Evolutionary conservation across 129 eudicot species (phyloP).

Genomic region (sunflower (Helianthus annuus)): DNA sequence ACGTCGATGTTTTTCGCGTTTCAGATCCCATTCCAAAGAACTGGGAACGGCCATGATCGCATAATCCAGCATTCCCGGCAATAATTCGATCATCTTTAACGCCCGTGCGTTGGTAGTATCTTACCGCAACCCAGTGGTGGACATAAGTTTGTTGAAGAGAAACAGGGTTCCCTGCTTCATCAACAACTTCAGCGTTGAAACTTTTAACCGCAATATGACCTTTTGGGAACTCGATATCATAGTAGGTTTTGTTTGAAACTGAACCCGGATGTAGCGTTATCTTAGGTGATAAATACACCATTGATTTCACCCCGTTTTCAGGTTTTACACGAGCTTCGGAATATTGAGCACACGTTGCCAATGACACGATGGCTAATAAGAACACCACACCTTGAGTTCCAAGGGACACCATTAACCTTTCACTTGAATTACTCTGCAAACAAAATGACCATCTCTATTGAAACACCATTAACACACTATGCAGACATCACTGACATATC

Average conservation of each 20-base stretch:
- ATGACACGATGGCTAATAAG: slow-evolving; percentile 21
- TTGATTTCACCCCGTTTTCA: slow-evolving; percentile 45
- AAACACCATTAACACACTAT: no score
- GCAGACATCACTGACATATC: no score
- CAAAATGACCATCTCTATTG: not conserved
- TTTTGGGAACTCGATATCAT: slow-evolving; percentile 57
- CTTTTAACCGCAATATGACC: slow-evolving; percentile 65
- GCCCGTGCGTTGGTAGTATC: slow-evolving; percentile 51
- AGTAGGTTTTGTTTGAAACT: slow-evolving; percentile 47
- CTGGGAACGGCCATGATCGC: slow-evolving; percentile 47
- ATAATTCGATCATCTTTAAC: slow-evolving; percentile 23
- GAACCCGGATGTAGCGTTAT: slow-evolving; percentile 54
- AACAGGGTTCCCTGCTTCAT: slow-evolving; percentile 55
- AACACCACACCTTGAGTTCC: slow-evolving; percentile 19
- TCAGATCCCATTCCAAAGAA: slow-evolving; percentile 78
- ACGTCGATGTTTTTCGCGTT: slow-evolving; percentile 59
- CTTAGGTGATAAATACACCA: slow-evolving; percentile 54
- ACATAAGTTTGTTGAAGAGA: slow-evolving; percentile 64
- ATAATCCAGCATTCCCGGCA: slow-evolving; percentile 55
- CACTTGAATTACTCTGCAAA: slow-evolving; percentile 20
- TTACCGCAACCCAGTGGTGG: slow-evolving; percentile 59
- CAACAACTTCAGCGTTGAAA: slow-evolving; percentile 73
- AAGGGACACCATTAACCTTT: slow-evolving; percentile 31
- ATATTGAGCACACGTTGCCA: slow-evolving; percentile 22
- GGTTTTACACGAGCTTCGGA: slow-evolving; percentile 26